Base-by-base conservation (phyloP, 495 filamentous ascomycete species). In the Copromyces sp. region DNA sequence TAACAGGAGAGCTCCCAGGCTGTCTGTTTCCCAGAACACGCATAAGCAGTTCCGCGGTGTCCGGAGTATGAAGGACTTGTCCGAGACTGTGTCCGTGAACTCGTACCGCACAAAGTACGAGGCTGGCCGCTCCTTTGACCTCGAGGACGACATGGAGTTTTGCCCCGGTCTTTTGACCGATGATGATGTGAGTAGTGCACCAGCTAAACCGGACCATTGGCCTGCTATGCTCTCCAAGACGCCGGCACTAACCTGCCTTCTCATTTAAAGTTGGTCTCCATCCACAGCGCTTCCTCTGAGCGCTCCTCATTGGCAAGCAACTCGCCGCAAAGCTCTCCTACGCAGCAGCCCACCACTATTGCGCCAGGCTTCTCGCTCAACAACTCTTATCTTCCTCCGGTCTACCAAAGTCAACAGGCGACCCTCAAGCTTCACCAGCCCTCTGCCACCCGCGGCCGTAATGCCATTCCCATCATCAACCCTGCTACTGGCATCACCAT, bases 401-500 rank as follows among this genome's bases (percentile, higher is more conserved):
- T 78, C 39, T 87, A 83, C 75, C 86, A 87, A 65, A 83, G 75
- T 72, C 84, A 86, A 24, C 81, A 84, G 59, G 79, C 86, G 61
- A 80, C 87, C 75, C 84, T 93, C 74, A 96, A 93, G 82, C 87
- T 93, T 77, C 93, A 96, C 79, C 95, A 97, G 84, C 92, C 93
- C 47, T 82, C 93, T 70, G 91, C 94, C 71, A 91, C 92, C 72
- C 92, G 96, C 80, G 89, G 91, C 75, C 92, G 95, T 76, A 98
- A 97, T 80, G 93, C 95, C 76, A 99, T 99, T 76, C 96, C 95
- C 20, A 99, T 99, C 80, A 91, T 99, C 83, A 97, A 99, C 87
- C 95, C 95, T 41, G 91, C 86, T 73, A 98, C 96, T 40, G 94
- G 95, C 74, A 89, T 95, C 82, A 89, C 88, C 75, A 87, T 97